These are phyloP conservation scores for Euphorbia lathyris DNA, from an alignment of 345 rosid species.

Conservation along the genomic window DNA sequence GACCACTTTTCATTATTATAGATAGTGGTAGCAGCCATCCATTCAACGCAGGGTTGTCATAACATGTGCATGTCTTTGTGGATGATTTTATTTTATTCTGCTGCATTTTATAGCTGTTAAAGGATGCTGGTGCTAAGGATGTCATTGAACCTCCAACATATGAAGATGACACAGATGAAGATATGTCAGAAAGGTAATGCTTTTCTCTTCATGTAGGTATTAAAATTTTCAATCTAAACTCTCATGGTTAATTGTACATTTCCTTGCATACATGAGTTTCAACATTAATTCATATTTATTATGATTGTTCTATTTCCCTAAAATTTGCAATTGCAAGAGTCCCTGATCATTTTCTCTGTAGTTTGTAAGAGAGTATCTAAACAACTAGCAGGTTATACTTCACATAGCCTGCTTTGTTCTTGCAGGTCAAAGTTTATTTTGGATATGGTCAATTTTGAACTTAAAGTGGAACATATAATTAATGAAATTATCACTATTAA, in stretches of 20 bases:
- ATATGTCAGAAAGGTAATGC: constrained; percentile 55
- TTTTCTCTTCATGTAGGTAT: constrained; percentile 4
- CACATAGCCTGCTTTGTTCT: too few relatives aligned
- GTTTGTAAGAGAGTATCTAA: too few relatives aligned
- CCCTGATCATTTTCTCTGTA: too few relatives aligned
- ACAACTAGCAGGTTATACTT: too few relatives aligned
- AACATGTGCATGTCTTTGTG: constrained; percentile 40
- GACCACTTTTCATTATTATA: constrained; percentile 84
- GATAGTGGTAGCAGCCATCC: constrained; percentile 97
- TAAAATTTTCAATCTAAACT: neutral
- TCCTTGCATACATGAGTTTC: neutral
- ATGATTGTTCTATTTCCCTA: too few relatives aligned
- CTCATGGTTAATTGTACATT: neutral
- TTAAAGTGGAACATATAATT: too few relatives aligned
- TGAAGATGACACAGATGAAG: constrained; percentile 75
- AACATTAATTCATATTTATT: too few relatives aligned
- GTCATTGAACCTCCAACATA: constrained; percentile 74
- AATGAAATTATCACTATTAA: too few relatives aligned
- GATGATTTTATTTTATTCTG: constrained; percentile 8
- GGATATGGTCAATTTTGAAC: too few relatives aligned
- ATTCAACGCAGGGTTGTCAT: constrained; percentile 99
- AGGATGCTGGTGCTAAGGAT: constrained; percentile 95
- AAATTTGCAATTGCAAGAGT: too few relatives aligned
- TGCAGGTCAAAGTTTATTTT: too few relatives aligned
- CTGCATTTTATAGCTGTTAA: neutral